Evolutionary conservation across 2,329 filamentous ascomycete genomes (phyloP).

Genomic region (Cytospora paraplurivora): DNA sequence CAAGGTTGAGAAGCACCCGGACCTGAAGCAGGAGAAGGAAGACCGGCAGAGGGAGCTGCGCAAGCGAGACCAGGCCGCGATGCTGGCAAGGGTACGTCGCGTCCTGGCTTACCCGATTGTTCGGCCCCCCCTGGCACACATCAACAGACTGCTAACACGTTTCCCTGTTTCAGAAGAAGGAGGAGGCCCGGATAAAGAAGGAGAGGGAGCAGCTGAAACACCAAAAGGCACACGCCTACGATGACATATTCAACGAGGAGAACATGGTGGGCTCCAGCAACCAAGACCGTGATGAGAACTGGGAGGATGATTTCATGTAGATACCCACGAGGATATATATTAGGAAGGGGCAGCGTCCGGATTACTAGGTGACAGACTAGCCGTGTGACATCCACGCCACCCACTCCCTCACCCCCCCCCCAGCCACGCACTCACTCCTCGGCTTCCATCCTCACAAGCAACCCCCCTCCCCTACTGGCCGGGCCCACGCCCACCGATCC

Average conservation of each 20-base stretch:
- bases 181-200: slow-evolving; percentile 71
- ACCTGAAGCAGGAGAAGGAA: slow-evolving; percentile 80
- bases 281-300: slow-evolving; percentile 75
- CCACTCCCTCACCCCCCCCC: neutral
- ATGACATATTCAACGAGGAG: slow-evolving; percentile 85
- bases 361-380: neutral
- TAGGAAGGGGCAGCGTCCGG: neutral
- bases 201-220: slow-evolving; percentile 88
- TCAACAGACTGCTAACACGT: slow-evolving; percentile 15
- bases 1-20: slow-evolving; percentile 82
- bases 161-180: slow-evolving; percentile 62
- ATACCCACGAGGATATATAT: slow-evolving; percentile 21
- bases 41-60: slow-evolving; percentile 72
- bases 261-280: slow-evolving; percentile 79
- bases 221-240: slow-evolving; percentile 97
- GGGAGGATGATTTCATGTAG: slow-evolving; percentile 94
- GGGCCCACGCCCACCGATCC: slow-evolving; percentile 49
- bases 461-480: slow-evolving; percentile 34
- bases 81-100: slow-evolving; percentile 61
- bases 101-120: neutral
- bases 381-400: neutral
- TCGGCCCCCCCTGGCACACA: neutral
- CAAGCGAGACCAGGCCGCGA: slow-evolving; percentile 66
- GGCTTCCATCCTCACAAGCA: neutral
- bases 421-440: neutral